phyloP scores from a whole-genome alignment of 495 filamentous ascomycete species.

The Pseudomonodictys pantanalensis region DNA sequence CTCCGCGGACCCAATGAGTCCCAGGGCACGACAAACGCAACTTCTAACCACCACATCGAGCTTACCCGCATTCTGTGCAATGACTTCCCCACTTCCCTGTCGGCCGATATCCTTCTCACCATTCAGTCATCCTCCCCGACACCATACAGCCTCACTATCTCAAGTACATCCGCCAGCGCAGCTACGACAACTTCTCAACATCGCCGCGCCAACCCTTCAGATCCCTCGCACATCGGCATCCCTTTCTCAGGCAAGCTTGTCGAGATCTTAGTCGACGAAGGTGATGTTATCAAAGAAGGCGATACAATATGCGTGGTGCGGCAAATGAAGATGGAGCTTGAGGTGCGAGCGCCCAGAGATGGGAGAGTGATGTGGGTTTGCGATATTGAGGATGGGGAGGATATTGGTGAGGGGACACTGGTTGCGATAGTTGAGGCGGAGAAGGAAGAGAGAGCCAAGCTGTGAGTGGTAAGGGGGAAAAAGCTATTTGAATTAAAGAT shows the following conservation, averaged over 20 bases:
- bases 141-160: conserved; percentile 48
- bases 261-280: conserved; percentile 55
- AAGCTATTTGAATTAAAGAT: no score
- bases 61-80: conserved; percentile 55
- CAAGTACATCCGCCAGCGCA: conserved; percentile 50
- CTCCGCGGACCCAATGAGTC: conserved; percentile 39
- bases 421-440: conserved; percentile 50
- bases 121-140: conserved; percentile 38
- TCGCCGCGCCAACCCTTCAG: conserved; percentile 50
- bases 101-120: conserved; percentile 57
- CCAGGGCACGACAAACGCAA: conserved; percentile 11
- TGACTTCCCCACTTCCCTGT: conserved; percentile 55
- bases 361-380: conserved; percentile 55
- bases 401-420: conserved; percentile 58
- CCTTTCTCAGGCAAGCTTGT: conserved; percentile 59
- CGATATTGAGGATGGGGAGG: conserved; percentile 58
- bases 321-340: conserved; percentile 70
- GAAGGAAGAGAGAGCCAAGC: conserved; percentile 12
- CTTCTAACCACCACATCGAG: conserved; percentile 46
- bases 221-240: conserved; percentile 55
- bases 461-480: no score
- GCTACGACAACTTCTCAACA: conserved; percentile 50
- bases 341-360: conserved; percentile 51
- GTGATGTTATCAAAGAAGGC: conserved; percentile 51
- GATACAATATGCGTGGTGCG: conserved; percentile 60